Percentiles rank a stretch among this genome's conserved stretches.
phyloP scores from a whole-genome alignment of 305 asterid genomes.

The Solanum hybrid region DNA sequence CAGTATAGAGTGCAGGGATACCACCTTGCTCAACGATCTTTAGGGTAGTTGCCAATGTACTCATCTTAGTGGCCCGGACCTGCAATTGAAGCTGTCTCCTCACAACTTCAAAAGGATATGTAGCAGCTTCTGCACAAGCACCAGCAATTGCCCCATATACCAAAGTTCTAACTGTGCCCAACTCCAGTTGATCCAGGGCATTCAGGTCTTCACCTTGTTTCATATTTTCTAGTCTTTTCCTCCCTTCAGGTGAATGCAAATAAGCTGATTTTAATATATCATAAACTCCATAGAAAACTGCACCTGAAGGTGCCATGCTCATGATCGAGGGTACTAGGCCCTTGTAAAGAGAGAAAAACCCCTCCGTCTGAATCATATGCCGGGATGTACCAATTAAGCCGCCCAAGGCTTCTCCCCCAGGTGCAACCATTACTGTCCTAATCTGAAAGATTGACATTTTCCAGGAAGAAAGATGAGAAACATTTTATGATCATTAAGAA shows the following conservation, averaged over 20 bases:
- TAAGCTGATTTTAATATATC: slow-evolving; percentile 77
- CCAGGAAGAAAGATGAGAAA: not conserved
- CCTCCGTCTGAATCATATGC: slow-evolving; percentile 84
- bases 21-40: slow-evolving; percentile 87
- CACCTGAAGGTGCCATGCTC: slow-evolving; percentile 99
- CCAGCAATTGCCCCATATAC: slow-evolving; percentile 92
- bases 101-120: slow-evolving; percentile 96
- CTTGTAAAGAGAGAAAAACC: slow-evolving; percentile 83
- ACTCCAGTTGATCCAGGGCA: slow-evolving; percentile 81
- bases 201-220: slow-evolving; percentile 57
- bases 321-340: slow-evolving; percentile 82
- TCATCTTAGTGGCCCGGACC: slow-evolving; percentile 64
- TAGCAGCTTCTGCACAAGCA: slow-evolving; percentile 89
- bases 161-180: slow-evolving; percentile 72
- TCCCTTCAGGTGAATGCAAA: slow-evolving; percentile 75
- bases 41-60: slow-evolving; percentile 59
- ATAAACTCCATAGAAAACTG: slow-evolving; percentile 89
- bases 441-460: slow-evolving; percentile 37
- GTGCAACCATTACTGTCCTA: slow-evolving; percentile 95
- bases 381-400: slow-evolving; percentile 68
- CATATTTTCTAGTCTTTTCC: slow-evolving; percentile 52
- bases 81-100: slow-evolving; percentile 98
- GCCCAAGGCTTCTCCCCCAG: slow-evolving; percentile 97
- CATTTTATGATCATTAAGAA: not conserved
- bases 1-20: slow-evolving; percentile 78